Evolutionary conservation across 2,329 filamentous ascomycete genomes (phyloP).

Genomic region (Alternaria metachromatica): DNA sequence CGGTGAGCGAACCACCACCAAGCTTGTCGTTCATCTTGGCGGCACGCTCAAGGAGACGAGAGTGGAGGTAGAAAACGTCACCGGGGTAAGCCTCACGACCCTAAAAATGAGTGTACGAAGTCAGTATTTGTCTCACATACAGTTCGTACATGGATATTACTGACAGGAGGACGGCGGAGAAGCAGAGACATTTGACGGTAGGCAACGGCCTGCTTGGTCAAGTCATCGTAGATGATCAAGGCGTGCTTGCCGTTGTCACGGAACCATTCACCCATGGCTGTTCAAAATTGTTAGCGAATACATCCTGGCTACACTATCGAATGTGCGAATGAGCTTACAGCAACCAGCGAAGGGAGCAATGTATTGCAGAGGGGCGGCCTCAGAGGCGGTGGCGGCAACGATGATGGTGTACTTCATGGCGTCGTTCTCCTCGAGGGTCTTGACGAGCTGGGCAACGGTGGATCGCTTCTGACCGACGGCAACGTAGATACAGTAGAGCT

Average conservation of each 20-base stretch:
- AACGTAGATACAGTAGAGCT: conserved; percentile 99
- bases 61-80: conserved; percentile 60
- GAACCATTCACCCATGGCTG: conserved; percentile 57
- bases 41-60: conserved; percentile 97
- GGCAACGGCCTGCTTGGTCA: conserved; percentile 96
- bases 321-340: no score
- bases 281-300: no score
- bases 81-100: conserved; percentile 98
- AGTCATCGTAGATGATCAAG: conserved; percentile 90
- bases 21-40: conserved; percentile 98
- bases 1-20: conserved; percentile 95
- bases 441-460: conserved; percentile 98
- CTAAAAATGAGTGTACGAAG: neutral
- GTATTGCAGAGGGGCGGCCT: conserved; percentile 78
- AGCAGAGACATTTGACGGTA: conserved; percentile 99
- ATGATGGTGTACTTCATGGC: conserved; percentile 98
- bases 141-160: neutral
- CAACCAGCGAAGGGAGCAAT: no score
- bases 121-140: neutral
- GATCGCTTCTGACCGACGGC: conserved; percentile 99
- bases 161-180: conserved; percentile 87
- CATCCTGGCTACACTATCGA: no score
- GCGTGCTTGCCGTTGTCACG: conserved; percentile 86
- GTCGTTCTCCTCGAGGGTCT: conserved; percentile 99
- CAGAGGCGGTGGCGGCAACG: conserved; percentile 94